Percentiles rank a stretch among this genome's conserved stretches.
Conservation (phyloP, 176 grass and related monocot genomes). For the Neostapfia colusana region DNA sequence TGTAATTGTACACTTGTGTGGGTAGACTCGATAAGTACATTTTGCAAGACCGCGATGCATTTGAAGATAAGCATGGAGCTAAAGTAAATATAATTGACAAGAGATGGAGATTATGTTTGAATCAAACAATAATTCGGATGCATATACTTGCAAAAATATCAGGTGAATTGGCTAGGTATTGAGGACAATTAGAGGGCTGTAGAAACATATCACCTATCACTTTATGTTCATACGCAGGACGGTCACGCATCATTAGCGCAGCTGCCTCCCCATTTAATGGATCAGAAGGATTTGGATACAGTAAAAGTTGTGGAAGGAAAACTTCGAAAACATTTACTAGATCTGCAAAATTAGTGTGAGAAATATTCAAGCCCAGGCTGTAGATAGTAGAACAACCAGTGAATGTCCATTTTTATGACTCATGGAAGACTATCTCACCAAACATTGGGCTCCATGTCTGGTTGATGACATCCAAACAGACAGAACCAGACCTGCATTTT, state of each 20-base stretch:
- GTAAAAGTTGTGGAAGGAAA: slow-evolving; percentile 84
- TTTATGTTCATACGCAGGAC: slow-evolving; percentile 89
- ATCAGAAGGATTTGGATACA: slow-evolving; percentile 96
- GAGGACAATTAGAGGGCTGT: slow-evolving; percentile 7
- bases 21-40: not conserved
- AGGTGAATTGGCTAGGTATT: not conserved
- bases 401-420: not conserved
- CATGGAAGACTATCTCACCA: slow-evolving; percentile 52
- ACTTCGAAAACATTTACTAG: slow-evolving; percentile 97
- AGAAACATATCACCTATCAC: slow-evolving; percentile 72
- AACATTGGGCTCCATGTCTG: slow-evolving; percentile 99
- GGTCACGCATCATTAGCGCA: slow-evolving; percentile 95
- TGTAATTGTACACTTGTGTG: not conserved
- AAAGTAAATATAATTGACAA: not conserved
- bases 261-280: slow-evolving; percentile 98
- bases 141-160: not conserved
- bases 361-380: not conserved
- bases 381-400: slow-evolving; percentile 2
- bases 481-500: slow-evolving; percentile 88
- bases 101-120: not conserved
- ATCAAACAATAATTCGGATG: slow-evolving; percentile 17
- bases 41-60: slow-evolving; percentile 12
- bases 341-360: slow-evolving; percentile 49
- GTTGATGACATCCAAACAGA: slow-evolving; percentile 99
- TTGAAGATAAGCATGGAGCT: slow-evolving; percentile 7